phyloP scores from a whole-genome alignment of 345 rosid species.

The Carallia pectinifolia region DNA sequence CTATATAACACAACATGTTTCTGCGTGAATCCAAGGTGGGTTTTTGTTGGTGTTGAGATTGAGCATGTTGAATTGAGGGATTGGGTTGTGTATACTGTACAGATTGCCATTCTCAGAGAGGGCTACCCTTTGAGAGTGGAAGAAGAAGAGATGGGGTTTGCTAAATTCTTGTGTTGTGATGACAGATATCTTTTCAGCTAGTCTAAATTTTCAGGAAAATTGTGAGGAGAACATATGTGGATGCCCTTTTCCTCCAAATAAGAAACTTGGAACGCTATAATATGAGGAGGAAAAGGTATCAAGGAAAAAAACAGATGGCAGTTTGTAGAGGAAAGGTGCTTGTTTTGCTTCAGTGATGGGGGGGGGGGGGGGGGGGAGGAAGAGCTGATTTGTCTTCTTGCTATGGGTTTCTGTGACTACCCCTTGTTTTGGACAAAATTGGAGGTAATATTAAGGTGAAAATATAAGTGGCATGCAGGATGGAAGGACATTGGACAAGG shows the following conservation, averaged over 20 bases:
- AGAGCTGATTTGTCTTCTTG: conserved; percentile 32
- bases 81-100: conserved; percentile 67
- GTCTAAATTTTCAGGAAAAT: neutral
- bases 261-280: conserved; percentile 27
- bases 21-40: conserved; percentile 45
- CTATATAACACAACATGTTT: conserved; percentile 51
- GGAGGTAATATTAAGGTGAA: conserved; percentile 27
- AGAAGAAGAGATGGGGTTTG: too few relatives aligned
- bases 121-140: neutral
- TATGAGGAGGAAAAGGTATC: conserved; percentile 32
- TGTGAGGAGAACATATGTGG: neutral
- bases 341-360: conserved; percentile 24
- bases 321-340: conserved; percentile 23
- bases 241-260: neutral
- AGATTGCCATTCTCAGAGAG: conserved; percentile 56
- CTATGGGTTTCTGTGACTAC: conserved; percentile 37
- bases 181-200: neutral
- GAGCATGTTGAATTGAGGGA: conserved; percentile 67
- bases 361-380: too few relatives aligned
- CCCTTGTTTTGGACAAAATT: conserved; percentile 37
- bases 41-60: conserved; percentile 47
- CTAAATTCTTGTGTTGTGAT: too few relatives aligned
- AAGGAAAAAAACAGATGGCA: conserved; percentile 43
- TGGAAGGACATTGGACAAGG: neutral
- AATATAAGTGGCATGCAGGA: conserved; percentile 4